Evolutionary conservation across 169 alveolate genomes (phyloP).

Genomic region (Nephromyces sp.): DNA sequence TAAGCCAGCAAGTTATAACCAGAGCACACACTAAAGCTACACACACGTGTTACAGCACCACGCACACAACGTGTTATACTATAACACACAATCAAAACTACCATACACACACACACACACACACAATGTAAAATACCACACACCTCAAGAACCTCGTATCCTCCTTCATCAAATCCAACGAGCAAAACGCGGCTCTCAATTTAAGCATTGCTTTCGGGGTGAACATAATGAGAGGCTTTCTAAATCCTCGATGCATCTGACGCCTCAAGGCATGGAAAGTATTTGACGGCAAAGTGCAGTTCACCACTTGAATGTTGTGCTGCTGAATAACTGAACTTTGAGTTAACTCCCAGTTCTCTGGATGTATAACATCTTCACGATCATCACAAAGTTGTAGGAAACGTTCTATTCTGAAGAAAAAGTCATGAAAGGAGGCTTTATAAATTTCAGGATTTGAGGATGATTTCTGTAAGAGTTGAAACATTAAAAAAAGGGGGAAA

Average conservation of each 20-base stretch:
- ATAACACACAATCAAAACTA: not conserved
- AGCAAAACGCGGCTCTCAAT: constrained; percentile 35
- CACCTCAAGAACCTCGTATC: constrained; percentile 43
- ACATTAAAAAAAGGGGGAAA: too few species aligned
- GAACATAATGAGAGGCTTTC: constrained; percentile 63
- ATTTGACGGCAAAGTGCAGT: constrained; percentile 78
- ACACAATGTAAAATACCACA: not conserved
- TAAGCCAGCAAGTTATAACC: not conserved
- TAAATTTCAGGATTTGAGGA: too few species aligned
- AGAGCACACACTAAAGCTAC: not conserved
- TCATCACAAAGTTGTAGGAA: constrained; percentile 67
- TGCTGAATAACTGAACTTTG: constrained; percentile 24
- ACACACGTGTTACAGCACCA: not conserved
- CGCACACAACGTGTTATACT: not conserved
- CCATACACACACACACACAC: not conserved
- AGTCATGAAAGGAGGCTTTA: too few species aligned
- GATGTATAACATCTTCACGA: constrained; percentile 48
- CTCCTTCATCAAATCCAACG: constrained; percentile 33
- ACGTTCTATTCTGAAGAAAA: constrained; percentile 68
- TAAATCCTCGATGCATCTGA: constrained; percentile 76
- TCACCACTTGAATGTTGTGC: constrained; percentile 51
- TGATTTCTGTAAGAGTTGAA: too few species aligned
- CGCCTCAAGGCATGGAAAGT: constrained; percentile 83
- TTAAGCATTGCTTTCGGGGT: constrained; percentile 59
- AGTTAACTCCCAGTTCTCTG: constrained; percentile 27